These are phyloP conservation scores for Trichoderma sp. DNA, from an alignment of 2,329 filamentous ascomycete genomes.

Conservation along the genomic window DNA sequence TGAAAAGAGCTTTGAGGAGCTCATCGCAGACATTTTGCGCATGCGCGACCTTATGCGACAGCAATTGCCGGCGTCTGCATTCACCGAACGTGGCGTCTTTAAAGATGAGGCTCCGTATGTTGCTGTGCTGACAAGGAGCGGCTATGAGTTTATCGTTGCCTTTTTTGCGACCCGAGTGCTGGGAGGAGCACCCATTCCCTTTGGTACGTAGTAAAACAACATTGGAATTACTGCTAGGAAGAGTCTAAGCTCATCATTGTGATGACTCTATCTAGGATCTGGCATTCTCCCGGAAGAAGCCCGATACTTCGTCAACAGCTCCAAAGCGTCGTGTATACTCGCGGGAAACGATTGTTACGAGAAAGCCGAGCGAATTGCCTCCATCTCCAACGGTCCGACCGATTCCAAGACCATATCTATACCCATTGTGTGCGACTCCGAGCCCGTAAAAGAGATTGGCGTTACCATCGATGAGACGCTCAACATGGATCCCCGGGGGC, in stretches of 20 bases:
- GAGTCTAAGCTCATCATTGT: not conserved
- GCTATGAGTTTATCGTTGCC: slow-evolving; percentile 28
- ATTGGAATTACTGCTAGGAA: not conserved
- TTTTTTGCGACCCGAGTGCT: slow-evolving; percentile 25
- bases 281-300: slow-evolving; percentile 23
- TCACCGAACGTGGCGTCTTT: slow-evolving; percentile 18
- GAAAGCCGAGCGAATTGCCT: slow-evolving; percentile 1
- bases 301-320: slow-evolving; percentile 17
- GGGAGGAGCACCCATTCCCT: slow-evolving; percentile 23
- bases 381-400: slow-evolving; percentile 22
- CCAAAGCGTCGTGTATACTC: slow-evolving; percentile 19
- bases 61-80: slow-evolving; percentile 3
- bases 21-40: slow-evolving; percentile 24
- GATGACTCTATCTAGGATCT: not conserved
- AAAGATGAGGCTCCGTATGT: slow-evolving; percentile 16
- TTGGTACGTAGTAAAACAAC: slow-evolving; percentile 16
- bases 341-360: slow-evolving; percentile 2
- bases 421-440: slow-evolving; percentile 18
- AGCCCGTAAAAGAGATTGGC: not conserved
- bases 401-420: not conserved
- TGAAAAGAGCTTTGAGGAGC: slow-evolving; percentile 24
- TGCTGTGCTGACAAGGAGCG: slow-evolving; percentile 20
- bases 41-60: slow-evolving; percentile 19
- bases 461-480: slow-evolving; percentile 19
- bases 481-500: slow-evolving; percentile 17